A percentile compares a stretch with the other conserved stretches of the same genome.
Conservation (phyloP, 2,329 filamentous ascomycete species). For the Fusarium veterinarium region DNA sequence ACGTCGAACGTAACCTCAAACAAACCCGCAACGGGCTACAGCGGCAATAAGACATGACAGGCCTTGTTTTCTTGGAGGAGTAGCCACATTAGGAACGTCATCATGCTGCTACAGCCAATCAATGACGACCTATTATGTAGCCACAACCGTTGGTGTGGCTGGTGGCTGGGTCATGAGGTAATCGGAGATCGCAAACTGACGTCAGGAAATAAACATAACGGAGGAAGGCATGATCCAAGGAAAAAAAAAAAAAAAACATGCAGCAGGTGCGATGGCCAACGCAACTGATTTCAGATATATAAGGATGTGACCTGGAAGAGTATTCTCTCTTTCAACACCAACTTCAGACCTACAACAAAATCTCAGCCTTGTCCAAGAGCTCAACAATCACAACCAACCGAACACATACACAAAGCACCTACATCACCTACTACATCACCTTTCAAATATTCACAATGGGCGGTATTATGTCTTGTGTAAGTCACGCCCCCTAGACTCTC, state of each 20-base stretch:
- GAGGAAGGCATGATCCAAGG: slow-evolving; percentile 12
- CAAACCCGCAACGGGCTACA: slow-evolving; percentile 14
- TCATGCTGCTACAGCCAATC: slow-evolving; percentile 14
- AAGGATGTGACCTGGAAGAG: slow-evolving; percentile 2
- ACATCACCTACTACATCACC: slow-evolving; percentile 11
- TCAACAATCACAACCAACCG: neutral
- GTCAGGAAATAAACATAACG: slow-evolving; percentile 31
- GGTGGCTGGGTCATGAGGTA: slow-evolving; percentile 31
- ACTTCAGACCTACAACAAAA: neutral
- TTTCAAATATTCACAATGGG: slow-evolving; percentile 67
- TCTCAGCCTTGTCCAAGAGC: neutral
- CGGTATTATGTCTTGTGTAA: slow-evolving; percentile 85
- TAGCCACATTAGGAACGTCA: slow-evolving; percentile 33
- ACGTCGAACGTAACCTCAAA: slow-evolving; percentile 35
- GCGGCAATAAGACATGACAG: slow-evolving; percentile 26
- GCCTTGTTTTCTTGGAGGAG: slow-evolving; percentile 23
- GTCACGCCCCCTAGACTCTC: slow-evolving; percentile 50
- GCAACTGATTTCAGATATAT: slow-evolving; percentile 21
- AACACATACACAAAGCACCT: slow-evolving; percentile 1
- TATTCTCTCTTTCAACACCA: slow-evolving; percentile 3
- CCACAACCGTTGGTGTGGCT: slow-evolving; percentile 33
- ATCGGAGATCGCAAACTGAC: slow-evolving; percentile 30
- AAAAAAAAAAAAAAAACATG: slow-evolving; percentile 10
- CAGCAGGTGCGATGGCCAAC: slow-evolving; percentile 1
- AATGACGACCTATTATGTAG: neutral